A percentile compares a stretch with the other conserved stretches of the same genome.
Evolutionary conservation across 805 yeast genomes (phyloP).

Genomic region (Saccharomyces kudriavzevii): DNA sequence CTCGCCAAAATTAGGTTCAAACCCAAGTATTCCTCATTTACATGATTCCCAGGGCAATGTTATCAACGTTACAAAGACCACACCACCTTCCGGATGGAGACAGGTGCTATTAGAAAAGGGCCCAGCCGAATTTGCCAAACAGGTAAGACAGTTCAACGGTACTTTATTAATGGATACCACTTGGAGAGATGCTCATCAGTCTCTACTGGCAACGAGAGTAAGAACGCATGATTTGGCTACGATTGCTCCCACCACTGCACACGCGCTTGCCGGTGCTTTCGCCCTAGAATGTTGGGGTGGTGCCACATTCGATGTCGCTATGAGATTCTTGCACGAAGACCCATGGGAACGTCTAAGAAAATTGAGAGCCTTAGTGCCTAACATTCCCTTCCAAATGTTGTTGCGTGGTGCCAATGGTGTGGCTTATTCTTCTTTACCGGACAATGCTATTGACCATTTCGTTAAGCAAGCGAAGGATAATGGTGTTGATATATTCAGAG

Average conservation of each 20-base stretch:
- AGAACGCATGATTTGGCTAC: slow-evolving; percentile 84
- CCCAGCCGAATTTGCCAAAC: slow-evolving; percentile 78
- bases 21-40: slow-evolving; percentile 66
- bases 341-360: slow-evolving; percentile 93
- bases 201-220: slow-evolving; percentile 92
- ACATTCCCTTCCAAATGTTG: slow-evolving; percentile 97
- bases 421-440: slow-evolving; percentile 93
- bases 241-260: slow-evolving; percentile 87
- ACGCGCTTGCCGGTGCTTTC: slow-evolving; percentile 80
- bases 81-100: slow-evolving; percentile 81
- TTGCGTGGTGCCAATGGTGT: slow-evolving; percentile 98
- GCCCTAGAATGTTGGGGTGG: slow-evolving; percentile 99
- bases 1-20: slow-evolving; percentile 65
- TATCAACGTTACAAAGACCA: slow-evolving; percentile 45
- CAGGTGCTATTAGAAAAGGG: slow-evolving; percentile 74
- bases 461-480: slow-evolving; percentile 85
- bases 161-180: slow-evolving; percentile 93
- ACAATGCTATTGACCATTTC: slow-evolving; percentile 95
- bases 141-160: slow-evolving; percentile 75
- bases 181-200: slow-evolving; percentile 99
- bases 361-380: slow-evolving; percentile 83
- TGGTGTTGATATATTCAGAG: slow-evolving; percentile 96
- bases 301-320: slow-evolving; percentile 95
- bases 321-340: slow-evolving; percentile 95
- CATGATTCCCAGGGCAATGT: slow-evolving; percentile 51